phyloP scores from a whole-genome alignment of 2,329 filamentous ascomycete genomes.

The Alternaria solani region DNA sequence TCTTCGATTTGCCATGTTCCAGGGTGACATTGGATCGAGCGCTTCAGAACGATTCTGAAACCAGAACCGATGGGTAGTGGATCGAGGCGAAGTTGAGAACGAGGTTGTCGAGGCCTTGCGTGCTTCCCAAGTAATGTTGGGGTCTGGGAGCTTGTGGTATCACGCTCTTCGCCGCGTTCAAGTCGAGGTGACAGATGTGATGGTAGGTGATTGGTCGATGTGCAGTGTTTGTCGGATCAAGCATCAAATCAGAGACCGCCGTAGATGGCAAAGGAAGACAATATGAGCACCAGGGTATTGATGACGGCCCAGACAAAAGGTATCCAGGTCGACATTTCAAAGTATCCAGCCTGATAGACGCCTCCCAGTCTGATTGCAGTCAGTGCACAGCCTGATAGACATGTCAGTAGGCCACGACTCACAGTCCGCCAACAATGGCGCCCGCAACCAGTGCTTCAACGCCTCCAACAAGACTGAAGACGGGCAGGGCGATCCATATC shows the following conservation, averaged over 20 bases:
- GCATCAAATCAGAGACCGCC: constrained; percentile 71
- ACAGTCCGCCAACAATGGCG: constrained; percentile 83
- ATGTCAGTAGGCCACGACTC: constrained; percentile 46
- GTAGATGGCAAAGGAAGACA: constrained; percentile 93
- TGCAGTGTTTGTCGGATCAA: neutral
- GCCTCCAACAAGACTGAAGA: constrained; percentile 75
- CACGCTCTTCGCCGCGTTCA: neutral
- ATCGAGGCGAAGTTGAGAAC: neutral
- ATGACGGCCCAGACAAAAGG: constrained; percentile 88
- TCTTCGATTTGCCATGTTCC: neutral
- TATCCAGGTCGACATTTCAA: constrained; percentile 93
- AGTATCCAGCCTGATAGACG: constrained; percentile 82
- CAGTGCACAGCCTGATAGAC: constrained; percentile 5
- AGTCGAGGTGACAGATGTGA: neutral
- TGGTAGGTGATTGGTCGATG: neutral
- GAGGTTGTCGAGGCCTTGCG: neutral
- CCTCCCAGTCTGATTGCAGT: constrained; percentile 69
- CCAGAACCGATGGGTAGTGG: neutral
- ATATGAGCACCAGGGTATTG: constrained; percentile 80
- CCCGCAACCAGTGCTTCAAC: constrained; percentile 81
- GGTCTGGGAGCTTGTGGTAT: neutral
- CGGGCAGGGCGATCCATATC: constrained; percentile 75
- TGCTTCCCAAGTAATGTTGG: neutral
- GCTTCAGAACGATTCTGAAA: neutral
- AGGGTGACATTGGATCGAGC: neutral